Conservation (phyloP, 192 early-diverging fungal genomes). For the Podila epigama region DNA sequence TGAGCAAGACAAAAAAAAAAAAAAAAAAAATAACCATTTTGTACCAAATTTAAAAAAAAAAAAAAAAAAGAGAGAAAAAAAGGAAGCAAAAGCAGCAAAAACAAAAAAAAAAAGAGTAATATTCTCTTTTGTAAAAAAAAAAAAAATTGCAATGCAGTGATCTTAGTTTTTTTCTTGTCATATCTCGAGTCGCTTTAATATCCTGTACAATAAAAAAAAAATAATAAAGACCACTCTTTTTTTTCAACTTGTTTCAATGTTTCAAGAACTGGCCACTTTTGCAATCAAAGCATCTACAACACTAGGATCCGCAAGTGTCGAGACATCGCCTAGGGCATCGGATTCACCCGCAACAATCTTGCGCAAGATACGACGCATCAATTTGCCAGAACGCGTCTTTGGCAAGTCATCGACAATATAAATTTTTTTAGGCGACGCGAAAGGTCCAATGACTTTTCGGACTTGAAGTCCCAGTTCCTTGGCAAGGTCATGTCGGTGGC, state of each 20-base stretch:
- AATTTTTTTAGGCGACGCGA: slow-evolving; percentile 88
- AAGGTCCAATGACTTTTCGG: slow-evolving; percentile 89
- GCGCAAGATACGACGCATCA: slow-evolving; percentile 93
- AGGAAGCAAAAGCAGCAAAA: too few relatives aligned
- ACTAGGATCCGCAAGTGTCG: slow-evolving; percentile 83
- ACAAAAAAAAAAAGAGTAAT: too few relatives aligned
- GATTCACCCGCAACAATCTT: slow-evolving; percentile 91
- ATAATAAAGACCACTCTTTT: too few relatives aligned
- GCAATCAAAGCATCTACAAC: slow-evolving; percentile 41
- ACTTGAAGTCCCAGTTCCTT: slow-evolving; percentile 78
- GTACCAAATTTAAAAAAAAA: too few relatives aligned
- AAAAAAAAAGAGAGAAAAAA: too few relatives aligned
- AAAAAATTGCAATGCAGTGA: too few relatives aligned
- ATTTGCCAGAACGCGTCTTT: slow-evolving; percentile 97
- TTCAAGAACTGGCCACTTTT: slow-evolving; percentile 18
- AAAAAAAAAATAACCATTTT: too few relatives aligned
- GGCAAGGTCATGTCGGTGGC: slow-evolving; percentile 36
- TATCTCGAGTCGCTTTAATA: too few relatives aligned
- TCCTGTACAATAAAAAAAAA: too few relatives aligned
- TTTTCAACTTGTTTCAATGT: not conserved
- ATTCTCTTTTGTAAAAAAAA: too few relatives aligned
- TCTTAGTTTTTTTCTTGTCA: too few relatives aligned
- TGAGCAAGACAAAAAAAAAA: not conserved
- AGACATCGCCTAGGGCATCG: slow-evolving; percentile 87
- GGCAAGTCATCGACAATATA: slow-evolving; percentile 88